Base-by-base conservation (phyloP, 768 basidiomycete species). In the Hortiboletus flavorubellus region DNA sequence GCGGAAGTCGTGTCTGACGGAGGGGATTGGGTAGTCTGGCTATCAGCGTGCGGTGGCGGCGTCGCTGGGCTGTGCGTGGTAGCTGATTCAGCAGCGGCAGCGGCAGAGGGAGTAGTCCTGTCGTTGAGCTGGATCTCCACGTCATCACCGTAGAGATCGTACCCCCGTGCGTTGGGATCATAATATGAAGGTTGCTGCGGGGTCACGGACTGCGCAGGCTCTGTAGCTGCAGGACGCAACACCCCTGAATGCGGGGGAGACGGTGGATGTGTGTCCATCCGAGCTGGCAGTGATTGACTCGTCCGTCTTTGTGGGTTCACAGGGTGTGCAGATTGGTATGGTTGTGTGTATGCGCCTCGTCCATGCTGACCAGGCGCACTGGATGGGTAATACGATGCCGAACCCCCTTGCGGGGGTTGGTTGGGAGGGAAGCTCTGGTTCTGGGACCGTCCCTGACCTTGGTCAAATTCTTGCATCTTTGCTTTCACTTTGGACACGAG, bases 381-480 rank as follows among this genome's bases (percentile, higher is more conserved):
- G 2, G 41, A 15, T 2, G 49, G 18, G 3, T 52, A 29, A 15
- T 51, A 53, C 8, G 59, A 39, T 6, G 46, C 16, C n/a, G 44
- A 26, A 12, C 8, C 38, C 16, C 45, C 29, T 30, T 37, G 50
- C 30, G 30, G 26, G 8, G 23, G 4, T 35, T 60, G 59, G 8
- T 43, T 29, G 3, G 54, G 42, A 35, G 46, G 41, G 5, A 35
- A 30, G 15, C 35, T 51, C 55, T 64, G 61, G 10, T 59, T 45
- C 26, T 63, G 55, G 8, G 58, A 52, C 51, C 60, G 39, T 29
- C 65, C 63, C 43, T 68, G 63, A 15, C 67, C 66, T 63, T 84
- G 82, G 38, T 92, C 90, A 57, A 83, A 84, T 62, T 92, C 91
- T 63, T 88, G 86, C 55, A 92, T 83, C 79, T 92, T 93, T 6